Conservation (phyloP, 768 basidiomycete species). For the Gloeophyllum trabeum region DNA sequence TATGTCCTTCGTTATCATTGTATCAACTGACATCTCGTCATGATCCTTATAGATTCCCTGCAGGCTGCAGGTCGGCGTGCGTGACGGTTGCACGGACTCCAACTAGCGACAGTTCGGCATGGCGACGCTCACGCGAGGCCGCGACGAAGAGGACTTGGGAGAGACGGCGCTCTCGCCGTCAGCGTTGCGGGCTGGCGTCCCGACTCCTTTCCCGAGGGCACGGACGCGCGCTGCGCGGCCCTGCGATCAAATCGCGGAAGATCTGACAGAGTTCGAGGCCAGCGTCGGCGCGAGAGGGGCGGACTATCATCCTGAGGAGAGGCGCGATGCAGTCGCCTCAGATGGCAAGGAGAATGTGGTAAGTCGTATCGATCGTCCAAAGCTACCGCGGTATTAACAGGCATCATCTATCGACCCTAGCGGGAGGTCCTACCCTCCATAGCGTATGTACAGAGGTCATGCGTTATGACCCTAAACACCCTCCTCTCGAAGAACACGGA, state of each 20-base stretch:
- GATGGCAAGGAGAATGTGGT: too few species aligned
- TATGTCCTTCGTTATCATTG: too few species aligned
- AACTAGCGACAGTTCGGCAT: too few species aligned
- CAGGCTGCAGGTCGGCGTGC: too few species aligned
- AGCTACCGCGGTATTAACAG: too few species aligned
- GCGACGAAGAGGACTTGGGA: background rate
- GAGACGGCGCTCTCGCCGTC: background rate
- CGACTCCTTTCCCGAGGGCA: background rate
- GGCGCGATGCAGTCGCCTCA: too few species aligned
- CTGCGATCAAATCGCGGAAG: background rate
- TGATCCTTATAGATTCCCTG: too few species aligned
- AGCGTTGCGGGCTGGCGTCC: background rate
- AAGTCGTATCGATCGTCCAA: too few species aligned
- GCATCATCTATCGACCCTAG: constrained; percentile 23
- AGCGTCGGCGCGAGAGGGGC: background rate
- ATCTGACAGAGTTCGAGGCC: too few species aligned
- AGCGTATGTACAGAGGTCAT: constrained; percentile 59
- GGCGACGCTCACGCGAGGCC: background rate
- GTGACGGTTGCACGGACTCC: too few species aligned
- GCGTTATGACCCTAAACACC: constrained; percentile 62
- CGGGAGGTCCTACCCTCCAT: constrained; percentile 65
- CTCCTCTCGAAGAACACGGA: constrained; percentile 41
- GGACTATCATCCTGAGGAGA: background rate
- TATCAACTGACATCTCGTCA: too few species aligned
- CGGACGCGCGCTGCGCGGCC: background rate